Evolutionary conservation across 768 basidiomycete genomes (phyloP).

Genomic region (Rhizopogon sp.): DNA sequence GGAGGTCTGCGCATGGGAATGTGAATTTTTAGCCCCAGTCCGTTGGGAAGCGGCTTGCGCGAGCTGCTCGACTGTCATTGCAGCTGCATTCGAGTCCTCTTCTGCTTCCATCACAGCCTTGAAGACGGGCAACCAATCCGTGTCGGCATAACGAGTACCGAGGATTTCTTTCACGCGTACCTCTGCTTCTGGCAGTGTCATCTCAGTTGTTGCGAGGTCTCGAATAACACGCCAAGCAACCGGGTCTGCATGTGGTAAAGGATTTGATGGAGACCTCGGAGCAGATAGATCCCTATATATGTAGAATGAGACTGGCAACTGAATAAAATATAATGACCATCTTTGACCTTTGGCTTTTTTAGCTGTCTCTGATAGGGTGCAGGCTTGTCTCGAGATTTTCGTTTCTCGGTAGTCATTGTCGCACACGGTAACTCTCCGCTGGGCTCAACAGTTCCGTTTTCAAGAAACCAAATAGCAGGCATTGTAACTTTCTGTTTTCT

Average conservation of each 20-base stretch:
- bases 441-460: no score
- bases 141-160: conserved; percentile 2
- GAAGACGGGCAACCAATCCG: conserved; percentile 1
- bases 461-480: no score
- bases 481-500: no score
- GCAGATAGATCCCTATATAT: no score
- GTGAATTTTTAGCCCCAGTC: neutral
- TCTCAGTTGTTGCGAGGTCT: conserved; percentile 10
- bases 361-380: no score
- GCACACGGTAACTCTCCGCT: no score
- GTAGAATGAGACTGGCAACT: no score
- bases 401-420: no score
- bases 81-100: neutral
- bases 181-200: conserved; percentile 11
- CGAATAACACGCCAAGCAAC: conserved; percentile 2
- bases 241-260: neutral
- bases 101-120: conserved; percentile 7
- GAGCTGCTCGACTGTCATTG: neutral
- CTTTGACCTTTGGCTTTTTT: no score
- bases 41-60: neutral
- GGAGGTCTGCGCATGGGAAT: neutral
- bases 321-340: no score
- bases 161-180: conserved; percentile 2
- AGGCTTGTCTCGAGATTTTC: no score
- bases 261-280: no score